A percentile compares a stretch with the other conserved stretches of the same genome.
These are phyloP conservation scores for Tribonema minus DNA, from an alignment of 108 stramenopile genomes.

Conservation along the genomic window DNA sequence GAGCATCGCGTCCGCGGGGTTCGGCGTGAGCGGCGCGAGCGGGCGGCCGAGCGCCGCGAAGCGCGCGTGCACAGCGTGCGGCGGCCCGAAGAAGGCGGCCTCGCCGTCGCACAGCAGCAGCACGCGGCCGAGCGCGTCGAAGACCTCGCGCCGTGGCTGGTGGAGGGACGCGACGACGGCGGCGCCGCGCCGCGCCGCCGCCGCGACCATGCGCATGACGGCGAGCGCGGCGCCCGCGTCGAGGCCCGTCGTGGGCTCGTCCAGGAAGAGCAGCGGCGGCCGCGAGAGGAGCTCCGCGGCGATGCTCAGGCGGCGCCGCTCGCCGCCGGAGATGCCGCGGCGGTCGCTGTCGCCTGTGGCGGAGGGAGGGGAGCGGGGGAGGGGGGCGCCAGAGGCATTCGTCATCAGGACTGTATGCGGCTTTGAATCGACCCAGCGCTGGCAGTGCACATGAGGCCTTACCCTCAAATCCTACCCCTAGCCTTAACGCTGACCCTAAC, in stretches of 20 bases:
- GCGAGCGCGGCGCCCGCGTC: constrained; percentile 62
- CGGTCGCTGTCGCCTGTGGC: no score
- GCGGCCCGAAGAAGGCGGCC: constrained; percentile 42
- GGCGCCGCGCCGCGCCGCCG: constrained; percentile 56
- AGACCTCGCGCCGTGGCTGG: constrained; percentile 50
- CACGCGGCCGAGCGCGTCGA: constrained; percentile 43
- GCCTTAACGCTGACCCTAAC: background rate
- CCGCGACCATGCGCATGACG: constrained; percentile 57
- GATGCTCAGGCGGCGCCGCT: constrained; percentile 52
- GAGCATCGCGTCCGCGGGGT: constrained; percentile 33
- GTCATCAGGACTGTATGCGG: no score
- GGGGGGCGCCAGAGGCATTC: no score
- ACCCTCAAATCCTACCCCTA: no score
- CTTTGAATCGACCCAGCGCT: no score
- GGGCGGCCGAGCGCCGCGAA: constrained; percentile 15
- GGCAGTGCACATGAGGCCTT: no score
- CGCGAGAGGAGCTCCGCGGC: constrained; percentile 53
- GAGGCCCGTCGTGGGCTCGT: constrained; percentile 60
- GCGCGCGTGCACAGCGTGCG: background rate
- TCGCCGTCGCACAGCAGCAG: constrained; percentile 38
- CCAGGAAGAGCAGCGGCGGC: constrained; percentile 56
- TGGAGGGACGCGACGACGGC: constrained; percentile 52
- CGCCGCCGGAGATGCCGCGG: constrained; percentile 71
- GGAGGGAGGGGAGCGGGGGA: no score
- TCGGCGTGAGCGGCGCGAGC: background rate